Evolutionary conservation across 768 basidiomycete genomes (phyloP).

Genomic region (Dioszegia crocea): DNA sequence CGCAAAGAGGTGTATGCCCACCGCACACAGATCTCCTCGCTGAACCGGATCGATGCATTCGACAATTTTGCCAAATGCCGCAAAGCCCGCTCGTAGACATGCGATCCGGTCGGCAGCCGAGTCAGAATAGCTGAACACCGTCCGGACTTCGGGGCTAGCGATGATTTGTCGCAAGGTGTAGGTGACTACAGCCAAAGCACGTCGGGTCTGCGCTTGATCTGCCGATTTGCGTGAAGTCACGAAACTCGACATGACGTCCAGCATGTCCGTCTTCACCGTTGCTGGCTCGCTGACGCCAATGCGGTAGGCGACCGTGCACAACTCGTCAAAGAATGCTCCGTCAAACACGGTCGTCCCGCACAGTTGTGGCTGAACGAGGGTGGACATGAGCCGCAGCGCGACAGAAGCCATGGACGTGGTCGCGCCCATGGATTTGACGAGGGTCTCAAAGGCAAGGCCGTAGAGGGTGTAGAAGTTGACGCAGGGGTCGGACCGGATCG

Average conservation of each 20-base stretch:
- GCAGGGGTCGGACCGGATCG: constrained; percentile 24
- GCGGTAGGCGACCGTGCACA: constrained; percentile 79
- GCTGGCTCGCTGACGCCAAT: constrained; percentile 83
- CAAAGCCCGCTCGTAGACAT: constrained; percentile 64
- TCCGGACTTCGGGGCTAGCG: constrained; percentile 50
- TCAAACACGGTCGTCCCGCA: constrained; percentile 76
- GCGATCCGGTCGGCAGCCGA: constrained; percentile 59
- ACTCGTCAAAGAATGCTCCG: constrained; percentile 80
- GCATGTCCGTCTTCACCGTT: constrained; percentile 64
- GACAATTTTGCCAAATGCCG: constrained; percentile 61
- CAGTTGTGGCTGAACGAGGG: constrained; percentile 72
- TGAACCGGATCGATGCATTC: constrained; percentile 57
- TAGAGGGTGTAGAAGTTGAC: constrained; percentile 83
- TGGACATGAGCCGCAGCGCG: constrained; percentile 70
- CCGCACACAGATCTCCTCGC: constrained; percentile 71
- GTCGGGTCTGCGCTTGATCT: constrained; percentile 36
- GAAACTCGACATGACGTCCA: constrained; percentile 64
- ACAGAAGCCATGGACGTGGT: constrained; percentile 51
- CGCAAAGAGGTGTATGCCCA: constrained; percentile 72
- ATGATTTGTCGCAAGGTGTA: constrained; percentile 71
- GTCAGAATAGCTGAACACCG: constrained; percentile 51
- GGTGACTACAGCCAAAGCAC: constrained; percentile 60
- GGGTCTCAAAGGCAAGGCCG: constrained; percentile 87
- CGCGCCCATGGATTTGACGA: constrained; percentile 52
- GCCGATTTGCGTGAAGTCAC: constrained; percentile 47